Percentiles rank a stretch among this genome's conserved stretches.
These are phyloP conservation scores for Peronospora destructor DNA, from an alignment of 352 stramenopile species.

Conservation along the genomic window DNA sequence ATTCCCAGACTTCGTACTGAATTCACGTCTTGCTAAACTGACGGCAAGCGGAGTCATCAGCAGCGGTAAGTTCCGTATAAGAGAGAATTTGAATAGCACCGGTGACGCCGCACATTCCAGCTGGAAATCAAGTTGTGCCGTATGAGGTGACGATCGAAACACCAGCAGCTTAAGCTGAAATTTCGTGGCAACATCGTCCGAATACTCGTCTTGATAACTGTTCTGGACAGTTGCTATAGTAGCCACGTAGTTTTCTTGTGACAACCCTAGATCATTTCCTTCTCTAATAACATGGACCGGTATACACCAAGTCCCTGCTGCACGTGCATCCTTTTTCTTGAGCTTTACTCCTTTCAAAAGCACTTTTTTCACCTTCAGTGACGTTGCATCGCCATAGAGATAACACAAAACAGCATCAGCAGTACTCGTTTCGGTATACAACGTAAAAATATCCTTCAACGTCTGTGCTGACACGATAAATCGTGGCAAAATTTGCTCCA, in stretches of 20 bases:
- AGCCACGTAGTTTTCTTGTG: conserved; percentile 28
- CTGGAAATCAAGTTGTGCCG: conserved; percentile 40
- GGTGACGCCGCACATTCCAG: conserved; percentile 33
- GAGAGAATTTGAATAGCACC: conserved; percentile 42
- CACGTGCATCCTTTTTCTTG: conserved; percentile 21
- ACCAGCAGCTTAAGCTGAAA: conserved; percentile 37
- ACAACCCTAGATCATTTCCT: conserved; percentile 5
- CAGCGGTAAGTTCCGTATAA: conserved; percentile 65
- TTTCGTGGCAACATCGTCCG: conserved; percentile 28
- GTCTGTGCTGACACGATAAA: conserved; percentile 34
- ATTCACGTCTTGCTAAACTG: conserved; percentile 52
- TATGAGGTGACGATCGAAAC: conserved; percentile 29
- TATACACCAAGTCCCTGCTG: conserved; percentile 30
- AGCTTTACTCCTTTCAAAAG: conserved; percentile 23
- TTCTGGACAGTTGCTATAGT: conserved; percentile 27
- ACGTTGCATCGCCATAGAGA: conserved; percentile 27
- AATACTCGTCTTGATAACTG: conserved; percentile 33
- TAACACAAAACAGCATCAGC: conserved; percentile 31
- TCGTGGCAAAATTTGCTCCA: conserved; percentile 41
- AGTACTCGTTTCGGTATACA: conserved; percentile 18
- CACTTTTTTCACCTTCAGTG: conserved; percentile 17
- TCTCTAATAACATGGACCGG: conserved; percentile 24
- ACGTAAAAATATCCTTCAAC: conserved; percentile 47
- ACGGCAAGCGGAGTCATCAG: conserved; percentile 68
- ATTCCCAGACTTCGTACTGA: conserved; percentile 25